Evolutionary conservation across 108 stramenopile species (phyloP), one percentile per base, ranked within the genome.

Genomic region (Cyclotella distinguenda): DNA sequence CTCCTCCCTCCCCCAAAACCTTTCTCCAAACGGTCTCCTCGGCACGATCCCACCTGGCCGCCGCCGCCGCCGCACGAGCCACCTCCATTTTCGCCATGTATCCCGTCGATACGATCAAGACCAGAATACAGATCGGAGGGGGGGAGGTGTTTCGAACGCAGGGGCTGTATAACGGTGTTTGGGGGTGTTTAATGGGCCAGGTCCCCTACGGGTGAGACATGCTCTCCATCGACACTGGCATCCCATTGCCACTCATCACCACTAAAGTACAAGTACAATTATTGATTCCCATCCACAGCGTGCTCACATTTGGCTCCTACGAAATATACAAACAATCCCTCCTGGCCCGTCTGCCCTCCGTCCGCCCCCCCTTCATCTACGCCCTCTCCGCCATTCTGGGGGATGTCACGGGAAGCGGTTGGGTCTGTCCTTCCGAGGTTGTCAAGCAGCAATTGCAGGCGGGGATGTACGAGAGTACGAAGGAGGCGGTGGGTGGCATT

Each of bases 41-140:
- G 30, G 68, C 85, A 15, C 44, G 65, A 42, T 76, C 78, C 3
- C 86, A 90, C 54, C 58, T 90, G 53, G 74, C 70, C 0, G 86
- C 89, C 1, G 89, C 89, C 4, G 89, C 84, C 0, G 83, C 74
- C 6, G 89, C 86, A 18, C 71, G 89, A 57, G 72, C 80, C 30
- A 48, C 72, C 10, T 83, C 82, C n/a, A 88, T 90, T 45, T 89
- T 86, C 38, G 64, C 42, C 30, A 86, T 86, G 85, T 90, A 83
- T 36, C 93, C 93, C 15, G 72, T 95, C 23, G 93, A 95, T 64
- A 87, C 86, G 10, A 83, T 91, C 53, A 95, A 95, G 67, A 95
- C 93, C n/a, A 36, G 90, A n/a, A 83, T 95, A 66, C 89, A 91
- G 66, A 84, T 86, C 68, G 74, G 75, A 9, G 77, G 79, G 55